phyloP scores from a whole-genome alignment of 1,284 basidiomycete genomes.

The Vanrija sp. region DNA sequence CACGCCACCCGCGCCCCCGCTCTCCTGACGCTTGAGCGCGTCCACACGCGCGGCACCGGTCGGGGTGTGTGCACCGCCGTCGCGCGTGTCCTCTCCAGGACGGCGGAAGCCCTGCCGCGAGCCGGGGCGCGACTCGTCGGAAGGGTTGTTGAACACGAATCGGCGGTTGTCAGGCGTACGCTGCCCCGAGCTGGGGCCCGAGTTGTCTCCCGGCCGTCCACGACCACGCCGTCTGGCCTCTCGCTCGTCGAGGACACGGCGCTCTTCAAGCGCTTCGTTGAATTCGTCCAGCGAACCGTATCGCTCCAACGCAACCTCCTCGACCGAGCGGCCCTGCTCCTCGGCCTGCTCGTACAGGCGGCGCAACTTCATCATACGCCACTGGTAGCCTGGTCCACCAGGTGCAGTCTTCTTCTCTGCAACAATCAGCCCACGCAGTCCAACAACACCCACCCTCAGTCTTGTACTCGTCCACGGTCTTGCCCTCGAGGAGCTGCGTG shows the following conservation, averaged over 20 bases:
- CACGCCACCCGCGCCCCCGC: slow-evolving; percentile 16
- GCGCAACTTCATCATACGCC: slow-evolving; percentile 96
- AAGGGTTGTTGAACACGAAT: slow-evolving; percentile 47
- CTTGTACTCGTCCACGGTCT: slow-evolving; percentile 57
- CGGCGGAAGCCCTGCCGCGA: slow-evolving; percentile 74
- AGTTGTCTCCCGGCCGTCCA: slow-evolving; percentile 34
- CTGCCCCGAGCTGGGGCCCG: slow-evolving; percentile 55
- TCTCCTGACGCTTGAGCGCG: slow-evolving; percentile 31
- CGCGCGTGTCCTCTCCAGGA: slow-evolving; percentile 57
- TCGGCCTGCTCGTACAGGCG: slow-evolving; percentile 84
- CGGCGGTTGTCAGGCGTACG: slow-evolving; percentile 44
- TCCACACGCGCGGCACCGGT: slow-evolving; percentile 31
- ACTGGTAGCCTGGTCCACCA: slow-evolving; percentile 86
- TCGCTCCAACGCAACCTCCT: slow-evolving; percentile 81
- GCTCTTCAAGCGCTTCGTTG: slow-evolving; percentile 80
- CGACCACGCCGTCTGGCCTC: slow-evolving; percentile 55
- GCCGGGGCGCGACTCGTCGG: slow-evolving; percentile 51
- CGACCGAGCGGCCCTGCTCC: slow-evolving; percentile 69
- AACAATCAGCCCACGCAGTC: neutral
- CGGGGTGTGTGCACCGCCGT: slow-evolving; percentile 46
- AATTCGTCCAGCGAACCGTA: slow-evolving; percentile 82
- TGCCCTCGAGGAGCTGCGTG: slow-evolving; percentile 63
- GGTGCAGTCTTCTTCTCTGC: slow-evolving; percentile 55
- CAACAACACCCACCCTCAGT: slow-evolving; percentile 47
- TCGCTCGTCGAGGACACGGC: slow-evolving; percentile 75